Conservation (phyloP, 2,329 filamentous ascomycete genomes). For the Aspergillus ochraceus region DNA sequence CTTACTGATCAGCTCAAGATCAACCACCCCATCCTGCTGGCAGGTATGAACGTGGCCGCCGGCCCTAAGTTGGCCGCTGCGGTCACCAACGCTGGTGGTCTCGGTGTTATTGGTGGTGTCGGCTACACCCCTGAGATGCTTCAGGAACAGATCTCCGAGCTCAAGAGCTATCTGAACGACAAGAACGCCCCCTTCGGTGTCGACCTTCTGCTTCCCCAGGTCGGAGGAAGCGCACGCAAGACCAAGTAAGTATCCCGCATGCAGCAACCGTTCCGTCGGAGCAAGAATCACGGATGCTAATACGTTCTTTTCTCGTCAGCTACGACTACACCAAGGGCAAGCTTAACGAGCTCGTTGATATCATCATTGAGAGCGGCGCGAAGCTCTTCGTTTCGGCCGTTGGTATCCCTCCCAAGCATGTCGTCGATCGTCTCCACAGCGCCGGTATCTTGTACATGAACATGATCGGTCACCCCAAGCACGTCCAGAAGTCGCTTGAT, state of each 20-base stretch:
- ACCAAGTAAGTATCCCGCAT: conserved; percentile 65
- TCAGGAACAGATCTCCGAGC: conserved; percentile 87
- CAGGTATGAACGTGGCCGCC: conserved; percentile 98
- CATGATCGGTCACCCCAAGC: conserved; percentile 99
- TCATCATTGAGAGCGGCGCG: conserved; percentile 88
- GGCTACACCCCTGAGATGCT: conserved; percentile 97
- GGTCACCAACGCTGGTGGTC: conserved; percentile 92
- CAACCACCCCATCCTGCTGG: conserved; percentile 92
- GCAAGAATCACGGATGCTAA: conserved; percentile 11
- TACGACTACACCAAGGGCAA: conserved; percentile 99
- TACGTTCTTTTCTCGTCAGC: conserved; percentile 51
- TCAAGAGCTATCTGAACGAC: conserved; percentile 60
- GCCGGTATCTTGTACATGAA: conserved; percentile 96
- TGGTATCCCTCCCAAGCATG: conserved; percentile 82
- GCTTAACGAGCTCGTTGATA: conserved; percentile 83
- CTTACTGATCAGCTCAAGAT: conserved; percentile 97
- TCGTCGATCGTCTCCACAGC: conserved; percentile 88
- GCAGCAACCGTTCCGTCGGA: background rate
- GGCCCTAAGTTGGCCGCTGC: conserved; percentile 94
- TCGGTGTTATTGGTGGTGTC: conserved; percentile 91
- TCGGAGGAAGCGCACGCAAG: conserved; percentile 90
- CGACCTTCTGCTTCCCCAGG: conserved; percentile 77
- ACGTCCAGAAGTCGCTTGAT: conserved; percentile 93
- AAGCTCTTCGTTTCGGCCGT: conserved; percentile 96
- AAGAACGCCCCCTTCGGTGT: conserved; percentile 26